phyloP scores from a whole-genome alignment of 129 eudicot genomes.

The Deinandra increscens region DNA sequence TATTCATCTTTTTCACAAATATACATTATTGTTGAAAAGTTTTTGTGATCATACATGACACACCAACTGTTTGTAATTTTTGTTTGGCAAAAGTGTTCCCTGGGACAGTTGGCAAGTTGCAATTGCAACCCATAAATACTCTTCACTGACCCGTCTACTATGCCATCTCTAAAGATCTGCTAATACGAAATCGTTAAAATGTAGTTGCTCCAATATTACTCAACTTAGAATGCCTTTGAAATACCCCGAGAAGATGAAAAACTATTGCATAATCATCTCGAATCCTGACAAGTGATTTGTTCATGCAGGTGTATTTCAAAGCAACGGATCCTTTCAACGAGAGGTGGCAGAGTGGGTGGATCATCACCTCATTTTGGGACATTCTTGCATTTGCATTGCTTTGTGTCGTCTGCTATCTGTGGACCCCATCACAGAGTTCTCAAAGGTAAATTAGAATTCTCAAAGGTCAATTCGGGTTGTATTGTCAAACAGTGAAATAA shows the following conservation, averaged over 20 bases:
- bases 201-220: not conserved
- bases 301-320: conserved; percentile 80
- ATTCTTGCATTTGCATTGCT: conserved; percentile 83
- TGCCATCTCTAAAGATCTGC: not conserved
- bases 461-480: conserved; percentile 54
- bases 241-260: not conserved
- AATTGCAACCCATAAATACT: not conserved
- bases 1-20: not conserved
- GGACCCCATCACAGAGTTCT: conserved; percentile 98
- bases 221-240: not conserved
- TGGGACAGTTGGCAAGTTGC: not conserved
- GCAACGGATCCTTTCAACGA: conserved; percentile 99
- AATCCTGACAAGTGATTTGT: conserved; percentile 17
- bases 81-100: not conserved
- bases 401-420: conserved; percentile 88
- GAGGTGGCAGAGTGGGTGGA: conserved; percentile 98
- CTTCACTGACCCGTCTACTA: not conserved
- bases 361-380: conserved; percentile 98
- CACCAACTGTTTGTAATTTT: not conserved
- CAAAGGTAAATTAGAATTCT: conserved; percentile 73
- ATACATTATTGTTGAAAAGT: not conserved
- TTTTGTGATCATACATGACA: not conserved
- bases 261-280: not conserved
- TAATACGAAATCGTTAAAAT: not conserved
- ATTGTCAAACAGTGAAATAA: not conserved